Evolutionary conservation across 169 alveolate species (phyloP), one percentile per base, ranked within the genome.

Genomic region (Plasmodium ovale): DNA sequence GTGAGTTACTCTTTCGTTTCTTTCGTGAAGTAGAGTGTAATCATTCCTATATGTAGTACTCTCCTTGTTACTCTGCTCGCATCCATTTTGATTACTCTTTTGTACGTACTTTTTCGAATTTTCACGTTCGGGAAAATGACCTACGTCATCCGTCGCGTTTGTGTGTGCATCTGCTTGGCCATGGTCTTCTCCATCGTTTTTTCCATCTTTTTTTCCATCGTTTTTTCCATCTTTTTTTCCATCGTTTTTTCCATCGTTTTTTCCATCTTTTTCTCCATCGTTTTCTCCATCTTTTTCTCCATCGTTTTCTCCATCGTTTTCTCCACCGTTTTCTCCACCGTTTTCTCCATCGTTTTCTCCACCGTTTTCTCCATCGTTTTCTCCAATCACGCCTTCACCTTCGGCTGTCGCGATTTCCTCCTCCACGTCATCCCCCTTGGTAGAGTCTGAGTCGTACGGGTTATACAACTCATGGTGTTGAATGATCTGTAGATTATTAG

Each of bases 401-500:
- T 10, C 59, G 0, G 3, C 25, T 0, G 16, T 44, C 2, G 3
- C 64, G 5, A 21, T 23, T n/a, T 47, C 49, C 5, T 39, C 84
- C 4, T 49, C 87, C 1, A 5, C 33, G 12, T 54, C 84, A 0
- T 49, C 87, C 1, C 1, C 33, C 9, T 54, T 14, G 42, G 27
- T 0, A 3, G 70, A 35, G 2, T 21, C 72, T 2, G 58, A 12
- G 12, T 21, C 27, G 29, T 21, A n/a, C 5, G 6, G 44, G 0
- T 19, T 23, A 19, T n/a, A 51, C 6, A 65, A 21, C 42, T 65
- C 82, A 9, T 33, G 67, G 12, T 82, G 39, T 4, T 65, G 58
- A 56, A 82, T 65, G 58, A 82, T 33, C 31, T 82, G 60, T 3
- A 82, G 60, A 44, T 65, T 51, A 14, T 31, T 25, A 5, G 29